These are phyloP conservation scores for Nitzschia palea DNA, from an alignment of 108 stramenopile species.

Conservation along the genomic window DNA sequence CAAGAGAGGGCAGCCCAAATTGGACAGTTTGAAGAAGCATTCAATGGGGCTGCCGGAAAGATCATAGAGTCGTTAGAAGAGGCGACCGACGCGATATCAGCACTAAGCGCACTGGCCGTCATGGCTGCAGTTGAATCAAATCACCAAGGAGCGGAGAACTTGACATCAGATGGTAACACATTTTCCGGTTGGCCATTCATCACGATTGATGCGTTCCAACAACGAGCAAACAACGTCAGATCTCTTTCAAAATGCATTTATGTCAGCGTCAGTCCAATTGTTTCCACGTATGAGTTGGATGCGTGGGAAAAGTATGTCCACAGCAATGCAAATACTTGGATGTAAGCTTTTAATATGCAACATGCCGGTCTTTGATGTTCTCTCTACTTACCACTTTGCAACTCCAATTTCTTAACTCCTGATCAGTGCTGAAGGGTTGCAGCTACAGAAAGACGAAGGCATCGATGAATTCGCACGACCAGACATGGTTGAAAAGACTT, in stretches of 20 bases:
- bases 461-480: background rate
- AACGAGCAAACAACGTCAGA: background rate
- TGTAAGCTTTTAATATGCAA: background rate
- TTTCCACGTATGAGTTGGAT: background rate
- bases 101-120: background rate
- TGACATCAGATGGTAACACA: background rate
- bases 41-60: constrained; percentile 1
- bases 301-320: constrained; percentile 3
- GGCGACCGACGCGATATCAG: background rate
- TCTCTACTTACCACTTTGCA: background rate
- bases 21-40: background rate
- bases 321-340: background rate
- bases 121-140: background rate
- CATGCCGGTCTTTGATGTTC: background rate
- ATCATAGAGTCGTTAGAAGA: constrained; percentile 6
- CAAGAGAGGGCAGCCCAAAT: background rate
- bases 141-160: background rate
- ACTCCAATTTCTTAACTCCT: background rate
- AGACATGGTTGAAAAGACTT: background rate
- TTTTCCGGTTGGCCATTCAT: background rate
- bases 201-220: background rate
- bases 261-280: constrained; percentile 1
- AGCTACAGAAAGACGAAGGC: background rate
- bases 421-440: background rate
- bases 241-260: background rate